A percentile compares a stretch with the other conserved stretches of the same genome.
phyloP scores from a whole-genome alignment of 768 basidiomycete genomes.

The Clavulina sp. region DNA sequence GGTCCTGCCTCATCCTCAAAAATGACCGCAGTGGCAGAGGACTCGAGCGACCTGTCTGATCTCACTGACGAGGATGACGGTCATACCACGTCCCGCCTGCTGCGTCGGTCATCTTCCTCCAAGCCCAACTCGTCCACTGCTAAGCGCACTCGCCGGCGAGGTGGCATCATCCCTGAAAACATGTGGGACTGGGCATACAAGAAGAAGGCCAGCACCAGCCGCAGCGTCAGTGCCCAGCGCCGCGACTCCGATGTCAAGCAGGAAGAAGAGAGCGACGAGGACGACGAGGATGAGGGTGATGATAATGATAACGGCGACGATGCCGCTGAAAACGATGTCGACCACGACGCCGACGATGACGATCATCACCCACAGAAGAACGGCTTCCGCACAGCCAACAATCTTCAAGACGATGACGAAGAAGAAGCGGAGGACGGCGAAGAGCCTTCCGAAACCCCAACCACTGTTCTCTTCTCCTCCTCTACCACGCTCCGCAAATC shows the following conservation, averaged over 20 bases:
- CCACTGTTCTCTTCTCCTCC: too few species aligned
- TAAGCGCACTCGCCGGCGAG: constrained; percentile 27
- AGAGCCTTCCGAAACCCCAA: too few species aligned
- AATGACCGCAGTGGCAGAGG: not conserved
- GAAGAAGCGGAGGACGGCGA: too few species aligned
- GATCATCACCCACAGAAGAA: too few species aligned
- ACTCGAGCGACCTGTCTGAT: too few species aligned
- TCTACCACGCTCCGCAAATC: too few species aligned
- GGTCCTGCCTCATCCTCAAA: not conserved
- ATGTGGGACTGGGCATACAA: constrained; percentile 80
- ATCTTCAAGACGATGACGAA: not conserved
- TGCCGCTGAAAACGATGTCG: constrained; percentile 12
- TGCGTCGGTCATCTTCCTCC: not conserved
- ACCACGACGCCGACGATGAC: constrained; percentile 14
- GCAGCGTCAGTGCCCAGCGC: not conserved
- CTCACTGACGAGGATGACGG: constrained; percentile 3
- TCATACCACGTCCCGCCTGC: not conserved
- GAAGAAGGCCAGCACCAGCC: constrained; percentile 26
- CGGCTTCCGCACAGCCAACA: too few species aligned
- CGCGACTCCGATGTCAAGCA: not conserved
- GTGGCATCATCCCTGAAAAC: constrained; percentile 54
- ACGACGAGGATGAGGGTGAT: constrained; percentile 17
- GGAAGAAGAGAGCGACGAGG: constrained; percentile 12
- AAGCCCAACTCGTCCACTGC: too few species aligned
- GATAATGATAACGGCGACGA: constrained; percentile 14